phyloP scores from a whole-genome alignment of 1,284 basidiomycete species.

The Volvariella surrecta region DNA sequence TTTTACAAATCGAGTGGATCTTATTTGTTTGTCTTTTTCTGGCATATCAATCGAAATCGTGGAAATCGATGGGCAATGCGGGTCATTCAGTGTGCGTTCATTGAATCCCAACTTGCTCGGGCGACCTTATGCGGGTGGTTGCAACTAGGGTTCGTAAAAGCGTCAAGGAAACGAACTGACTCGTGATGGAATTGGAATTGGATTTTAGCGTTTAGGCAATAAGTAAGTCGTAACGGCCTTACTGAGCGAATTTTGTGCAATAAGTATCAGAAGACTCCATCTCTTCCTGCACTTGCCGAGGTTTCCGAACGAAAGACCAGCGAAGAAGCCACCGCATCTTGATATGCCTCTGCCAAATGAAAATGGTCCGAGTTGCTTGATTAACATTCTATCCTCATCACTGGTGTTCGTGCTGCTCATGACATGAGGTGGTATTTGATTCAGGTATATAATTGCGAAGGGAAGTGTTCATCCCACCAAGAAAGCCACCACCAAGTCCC shows the following conservation, averaged over 20 bases:
- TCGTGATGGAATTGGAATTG: not conserved
- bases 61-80: not conserved
- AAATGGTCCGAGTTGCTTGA: not conserved
- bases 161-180: not conserved
- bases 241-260: too few relatives aligned
- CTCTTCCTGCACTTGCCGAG: not conserved
- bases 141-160: too few relatives aligned
- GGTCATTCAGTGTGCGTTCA: not conserved
- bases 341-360: not conserved
- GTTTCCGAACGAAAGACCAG: not conserved
- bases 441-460: not conserved
- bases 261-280: not conserved
- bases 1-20: not conserved
- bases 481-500: not conserved
- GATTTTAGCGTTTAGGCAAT: not conserved
- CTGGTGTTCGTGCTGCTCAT: not conserved
- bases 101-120: not conserved
- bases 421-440: not conserved
- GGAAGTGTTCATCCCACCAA: not conserved
- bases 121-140: not conserved
- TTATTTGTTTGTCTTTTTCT: not conserved
- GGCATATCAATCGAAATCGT: constrained; percentile 1
- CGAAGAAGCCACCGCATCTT: not conserved
- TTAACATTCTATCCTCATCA: not conserved
- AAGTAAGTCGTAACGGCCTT: not conserved